Percentiles rank a stretch among this genome's conserved stretches.
phyloP scores from a whole-genome alignment of 139 green algal species.

The Chlamydomonas sp. region DNA sequence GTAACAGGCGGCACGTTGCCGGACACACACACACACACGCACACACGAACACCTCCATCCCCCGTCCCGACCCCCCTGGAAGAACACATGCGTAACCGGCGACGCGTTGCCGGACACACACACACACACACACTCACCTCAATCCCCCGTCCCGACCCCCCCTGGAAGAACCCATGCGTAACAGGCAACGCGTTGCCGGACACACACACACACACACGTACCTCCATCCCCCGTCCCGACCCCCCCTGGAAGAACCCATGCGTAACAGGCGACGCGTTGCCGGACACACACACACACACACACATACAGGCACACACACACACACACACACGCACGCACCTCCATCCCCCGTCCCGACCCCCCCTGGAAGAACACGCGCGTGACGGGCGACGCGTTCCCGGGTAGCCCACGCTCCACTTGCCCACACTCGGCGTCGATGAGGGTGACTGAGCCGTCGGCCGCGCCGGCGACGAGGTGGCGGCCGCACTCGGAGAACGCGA shows the following conservation, averaged over 20 bases:
- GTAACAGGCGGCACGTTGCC: no score
- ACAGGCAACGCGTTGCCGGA: no score
- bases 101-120: no score
- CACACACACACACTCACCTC: no score
- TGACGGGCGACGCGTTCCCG: neutral
- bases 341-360: neutral
- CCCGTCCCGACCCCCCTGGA: no score
- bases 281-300: neutral
- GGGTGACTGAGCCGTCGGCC: neutral
- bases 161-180: no score
- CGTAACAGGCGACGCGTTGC: neutral
- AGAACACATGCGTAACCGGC: no score
- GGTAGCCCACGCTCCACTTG: neutral
- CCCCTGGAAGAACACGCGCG: neutral
- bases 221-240: no score
- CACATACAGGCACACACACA: slow-evolving; percentile 19
- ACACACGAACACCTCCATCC: no score
- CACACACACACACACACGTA: no score
- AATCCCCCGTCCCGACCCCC: no score
- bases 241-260: neutral
- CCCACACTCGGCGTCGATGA: neutral
- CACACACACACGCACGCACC: slow-evolving; percentile 5
- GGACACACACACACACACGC: no score
- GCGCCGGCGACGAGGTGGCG: neutral
- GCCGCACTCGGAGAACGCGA: neutral